A percentile compares a stretch with the other conserved stretches of the same genome.
Conservation (phyloP, 306 rosid genomes). For the Senna tora region DNA sequence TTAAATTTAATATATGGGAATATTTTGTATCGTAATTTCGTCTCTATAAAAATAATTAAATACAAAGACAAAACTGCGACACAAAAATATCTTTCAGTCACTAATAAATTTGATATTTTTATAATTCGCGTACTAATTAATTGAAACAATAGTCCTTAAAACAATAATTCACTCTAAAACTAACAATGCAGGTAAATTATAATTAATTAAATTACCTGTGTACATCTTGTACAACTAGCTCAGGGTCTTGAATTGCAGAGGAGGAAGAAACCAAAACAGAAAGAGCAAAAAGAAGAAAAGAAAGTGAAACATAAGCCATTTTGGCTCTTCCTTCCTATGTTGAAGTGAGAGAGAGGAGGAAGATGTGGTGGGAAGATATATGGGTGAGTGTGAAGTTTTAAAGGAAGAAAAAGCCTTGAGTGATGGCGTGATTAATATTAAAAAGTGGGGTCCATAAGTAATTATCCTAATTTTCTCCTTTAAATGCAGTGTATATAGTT, state of each 20-base stretch:
- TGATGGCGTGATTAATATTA: constrained; percentile 80
- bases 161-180: no score
- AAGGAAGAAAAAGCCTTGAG: constrained; percentile 77
- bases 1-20: no score
- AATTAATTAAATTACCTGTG: constrained; percentile 58
- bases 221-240: constrained; percentile 69
- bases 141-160: no score
- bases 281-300: constrained; percentile 41
- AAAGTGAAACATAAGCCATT: constrained; percentile 46
- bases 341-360: neutral
- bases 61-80: no score
- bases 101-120: no score
- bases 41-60: no score
- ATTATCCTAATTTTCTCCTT: constrained; percentile 53
- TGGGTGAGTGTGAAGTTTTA: constrained; percentile 35
- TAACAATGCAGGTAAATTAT: neutral
- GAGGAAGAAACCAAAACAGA: constrained; percentile 49
- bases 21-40: no score
- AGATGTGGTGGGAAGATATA: constrained; percentile 16
- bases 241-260: constrained; percentile 59
- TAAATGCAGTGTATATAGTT: neutral
- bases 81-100: no score
- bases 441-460: constrained; percentile 36
- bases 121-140: no score
- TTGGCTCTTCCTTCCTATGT: constrained; percentile 5